Evolutionary conservation across 148 eudicot genomes (phyloP), one percentile per base, ranked within the genome.

Genomic region (Silene latifolia): DNA sequence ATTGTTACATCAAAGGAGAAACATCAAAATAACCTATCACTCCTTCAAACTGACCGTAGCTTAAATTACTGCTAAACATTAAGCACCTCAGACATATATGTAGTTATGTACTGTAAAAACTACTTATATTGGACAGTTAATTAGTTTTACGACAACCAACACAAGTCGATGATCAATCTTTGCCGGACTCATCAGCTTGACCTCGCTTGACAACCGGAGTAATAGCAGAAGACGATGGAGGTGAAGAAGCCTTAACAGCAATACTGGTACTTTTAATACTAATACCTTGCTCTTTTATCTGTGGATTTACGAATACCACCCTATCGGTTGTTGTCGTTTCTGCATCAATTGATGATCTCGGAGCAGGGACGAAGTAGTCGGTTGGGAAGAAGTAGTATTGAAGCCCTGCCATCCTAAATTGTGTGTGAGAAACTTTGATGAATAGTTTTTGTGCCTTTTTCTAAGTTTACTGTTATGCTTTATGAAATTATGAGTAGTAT

Each of bases 341-440:
- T 13, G 67, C 12, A 14, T 8, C 13, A 14, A 63, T 13, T 25
- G 67, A 63, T 12, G 67, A 63, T 25, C 18, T 47, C 0, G 39
- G 48, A 66, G 69, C 21, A 32, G 69, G 69, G 11, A 66, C 69
- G 29, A 35, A 66, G 48, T 17, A 66, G 24, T 66, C 69, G 0
- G 69, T 66, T 66, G 69, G 69, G 48, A 66, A 66, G 17, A 66
- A 66, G 5, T 66, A 13, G 48, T 66, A 66, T 18, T 35, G 69
- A 32, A 66, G 48, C 47, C 69, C 69, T 66, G 69, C 48, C 69
- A 66, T 66, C 23, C 23, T 35, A n/a, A 66, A 63, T 18, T 63
- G 12, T 63, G 67, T 57, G n/a, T 17, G 0, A 0, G 0, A 25
- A 25, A 27, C 25, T 63, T 63, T 63, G 67, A 39, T 7, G 3